Conservation (phyloP, 768 basidiomycete species). For the Suillus sp. region DNA sequence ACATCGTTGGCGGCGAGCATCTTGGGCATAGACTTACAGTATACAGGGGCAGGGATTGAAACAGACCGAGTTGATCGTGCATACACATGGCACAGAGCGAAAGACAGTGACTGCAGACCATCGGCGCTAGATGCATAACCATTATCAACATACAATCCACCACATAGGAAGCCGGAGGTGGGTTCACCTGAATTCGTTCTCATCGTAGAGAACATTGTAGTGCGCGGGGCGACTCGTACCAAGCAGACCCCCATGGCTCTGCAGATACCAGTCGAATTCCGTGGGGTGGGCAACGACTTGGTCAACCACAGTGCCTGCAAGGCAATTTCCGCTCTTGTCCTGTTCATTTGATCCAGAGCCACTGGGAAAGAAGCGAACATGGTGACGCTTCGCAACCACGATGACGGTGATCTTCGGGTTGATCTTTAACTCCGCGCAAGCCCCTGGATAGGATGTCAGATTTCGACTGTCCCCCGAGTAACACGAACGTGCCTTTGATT, state of each 20-base stretch:
- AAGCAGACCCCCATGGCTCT: constrained; percentile 74
- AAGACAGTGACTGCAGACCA: constrained; percentile 68
- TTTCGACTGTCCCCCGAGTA: constrained; percentile 1
- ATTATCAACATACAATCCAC: constrained; percentile 13
- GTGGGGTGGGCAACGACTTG: constrained; percentile 66
- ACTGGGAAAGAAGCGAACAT: constrained; percentile 55
- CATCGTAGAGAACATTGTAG: constrained; percentile 46
- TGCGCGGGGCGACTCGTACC: constrained; percentile 75
- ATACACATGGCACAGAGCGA: constrained; percentile 79
- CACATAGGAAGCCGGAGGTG: neutral
- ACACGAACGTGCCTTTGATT: constrained; percentile 50
- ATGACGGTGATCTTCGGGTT: constrained; percentile 72
- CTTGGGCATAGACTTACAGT: constrained; percentile 50
- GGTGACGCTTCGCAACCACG: constrained; percentile 68
- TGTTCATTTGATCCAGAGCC: constrained; percentile 38
- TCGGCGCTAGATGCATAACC: constrained; percentile 48
- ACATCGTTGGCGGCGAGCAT: neutral
- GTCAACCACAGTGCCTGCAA: constrained; percentile 80
- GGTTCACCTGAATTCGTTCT: constrained; percentile 63
- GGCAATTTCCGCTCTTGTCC: constrained; percentile 72
- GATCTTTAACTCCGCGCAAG: constrained; percentile 60
- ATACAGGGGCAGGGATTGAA: constrained; percentile 81
- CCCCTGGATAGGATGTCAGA: constrained; percentile 44
- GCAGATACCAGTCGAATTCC: constrained; percentile 79
- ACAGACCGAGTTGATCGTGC: constrained; percentile 80